Conservation (phyloP, 805 yeast genomes). For the Candida incommunis region DNA sequence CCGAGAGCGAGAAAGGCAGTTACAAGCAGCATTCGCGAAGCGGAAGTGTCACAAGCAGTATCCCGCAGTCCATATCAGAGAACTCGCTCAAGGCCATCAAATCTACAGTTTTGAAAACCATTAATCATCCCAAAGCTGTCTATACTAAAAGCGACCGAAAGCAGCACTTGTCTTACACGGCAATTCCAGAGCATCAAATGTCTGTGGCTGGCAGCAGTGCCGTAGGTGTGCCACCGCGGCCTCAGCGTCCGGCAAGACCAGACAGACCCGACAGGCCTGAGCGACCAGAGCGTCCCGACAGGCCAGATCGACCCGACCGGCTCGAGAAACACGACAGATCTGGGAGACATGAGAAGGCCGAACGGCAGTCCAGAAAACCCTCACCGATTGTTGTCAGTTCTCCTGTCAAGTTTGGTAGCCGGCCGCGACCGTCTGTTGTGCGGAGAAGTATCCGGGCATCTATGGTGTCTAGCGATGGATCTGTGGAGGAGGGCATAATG, state of each 20-base stretch:
- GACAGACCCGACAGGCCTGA: too few species aligned
- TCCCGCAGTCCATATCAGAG: neutral
- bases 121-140: conserved; percentile 1
- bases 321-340: too few species aligned
- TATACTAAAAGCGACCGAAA: neutral
- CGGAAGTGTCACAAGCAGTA: neutral
- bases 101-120: neutral
- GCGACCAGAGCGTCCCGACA: too few species aligned
- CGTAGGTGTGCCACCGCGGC: too few species aligned
- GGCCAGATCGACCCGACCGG: too few species aligned
- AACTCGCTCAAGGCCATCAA: conserved; percentile 1
- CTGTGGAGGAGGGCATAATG: neutral
- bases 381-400: conserved; percentile 1
- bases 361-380: too few species aligned
- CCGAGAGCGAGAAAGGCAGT: too few species aligned
- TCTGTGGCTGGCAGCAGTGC: too few species aligned
- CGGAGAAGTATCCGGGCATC: neutral
- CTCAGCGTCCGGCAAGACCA: too few species aligned
- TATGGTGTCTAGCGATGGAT: neutral
- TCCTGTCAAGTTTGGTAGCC: neutral
- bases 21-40: too few species aligned
- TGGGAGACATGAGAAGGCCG: too few species aligned
- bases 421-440: neutral
- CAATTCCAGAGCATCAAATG: neutral
- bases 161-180: neutral